Conservation (phyloP, 1,139 yeast species). For the Geotrichum carabidarum region DNA sequence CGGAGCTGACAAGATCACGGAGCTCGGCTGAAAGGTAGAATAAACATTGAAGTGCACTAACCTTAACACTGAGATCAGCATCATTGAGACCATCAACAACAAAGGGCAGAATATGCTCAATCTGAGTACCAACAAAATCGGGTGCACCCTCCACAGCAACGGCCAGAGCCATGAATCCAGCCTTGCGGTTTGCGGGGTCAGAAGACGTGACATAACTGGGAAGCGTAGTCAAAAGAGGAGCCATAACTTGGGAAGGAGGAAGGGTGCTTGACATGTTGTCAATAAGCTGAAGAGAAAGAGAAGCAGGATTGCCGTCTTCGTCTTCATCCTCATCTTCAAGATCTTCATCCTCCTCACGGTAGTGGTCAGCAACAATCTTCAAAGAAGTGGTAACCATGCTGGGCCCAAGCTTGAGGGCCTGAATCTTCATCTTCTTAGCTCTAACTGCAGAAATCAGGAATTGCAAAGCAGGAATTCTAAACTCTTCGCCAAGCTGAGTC, state of each 20-base stretch:
- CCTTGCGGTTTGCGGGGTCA: slow-evolving; percentile 77
- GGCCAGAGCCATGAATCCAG: slow-evolving; percentile 76
- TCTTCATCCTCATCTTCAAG: slow-evolving; percentile 81
- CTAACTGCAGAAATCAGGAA: slow-evolving; percentile 80
- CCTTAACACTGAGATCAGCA: slow-evolving; percentile 67
- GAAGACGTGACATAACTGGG: slow-evolving; percentile 59
- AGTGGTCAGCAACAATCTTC: slow-evolving; percentile 73
- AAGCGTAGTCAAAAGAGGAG: slow-evolving; percentile 68
- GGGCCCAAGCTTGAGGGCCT: slow-evolving; percentile 71
- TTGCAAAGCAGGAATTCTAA: slow-evolving; percentile 77
- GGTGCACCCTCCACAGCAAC: slow-evolving; percentile 91
- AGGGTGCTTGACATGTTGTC: slow-evolving; percentile 74
- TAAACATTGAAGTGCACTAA: slow-evolving; percentile 81
- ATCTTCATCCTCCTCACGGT: slow-evolving; percentile 55
- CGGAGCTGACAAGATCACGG: slow-evolving; percentile 77
- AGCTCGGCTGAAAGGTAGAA: slow-evolving; percentile 75
- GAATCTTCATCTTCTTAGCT: slow-evolving; percentile 51
- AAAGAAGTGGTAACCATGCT: slow-evolving; percentile 69
- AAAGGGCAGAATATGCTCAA: slow-evolving; percentile 67
- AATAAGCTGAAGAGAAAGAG: slow-evolving; percentile 74
- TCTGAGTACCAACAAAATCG: slow-evolving; percentile 74
- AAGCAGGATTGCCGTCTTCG: slow-evolving; percentile 77
- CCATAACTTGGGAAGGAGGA: slow-evolving; percentile 88
- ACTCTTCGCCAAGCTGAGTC: slow-evolving; percentile 67
- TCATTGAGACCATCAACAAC: slow-evolving; percentile 74